Evolutionary conservation across 148 eudicot species (phyloP), one percentile per base, ranked within the genome.

Genomic region (Rhododendron molle): DNA sequence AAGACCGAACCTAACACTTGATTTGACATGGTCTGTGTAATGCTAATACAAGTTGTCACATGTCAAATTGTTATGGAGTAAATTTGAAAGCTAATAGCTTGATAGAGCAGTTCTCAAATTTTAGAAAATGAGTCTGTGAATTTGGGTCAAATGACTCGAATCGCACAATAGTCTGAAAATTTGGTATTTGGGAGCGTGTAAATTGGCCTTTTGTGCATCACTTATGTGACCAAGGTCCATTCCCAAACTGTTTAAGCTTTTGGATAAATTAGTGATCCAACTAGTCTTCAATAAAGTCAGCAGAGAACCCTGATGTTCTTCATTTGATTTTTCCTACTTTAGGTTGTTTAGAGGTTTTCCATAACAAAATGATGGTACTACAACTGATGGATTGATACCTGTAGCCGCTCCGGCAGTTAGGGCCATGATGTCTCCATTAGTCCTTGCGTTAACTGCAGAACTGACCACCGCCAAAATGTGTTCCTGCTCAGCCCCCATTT

Each of bases 391-490:
- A 49, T 3, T 74, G 21, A 60, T 92, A 93, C 99, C 99, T 60
- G 99, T 96, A 54, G 99, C 98, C 34, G 99, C 99, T 81, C 94
- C 99, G 81, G 99, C 99, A 34, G 99, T 96, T 56, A 96, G 91
- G 62, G 99, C 90, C 98, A 95, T 93, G 83, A 96, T 90, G 88
- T 96, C 99, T 0, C 99, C 98, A 78, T 94, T 94, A 78, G 92
- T 93, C 93, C 93, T 90, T 21, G 93, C 96, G 78, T 86, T 95
- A 23, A 95, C 90, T 38, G 99, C 98, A 71, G 98, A 96, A 74
- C 88, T 88, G 7, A 96, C 95, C 16, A 91, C 97, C 21, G 97
- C 73, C 74, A 94, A 65, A 38, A 96, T 91, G 58, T 94, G 97
- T 26, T 95, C 93, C 78, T 90, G 95, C 50, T 95, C 97, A 60